Percentiles rank a stretch among this genome's conserved stretches.
These are phyloP conservation scores for Hygrocybe coccinea DNA, from an alignment of 768 basidiomycete species.

Conservation along the genomic window DNA sequence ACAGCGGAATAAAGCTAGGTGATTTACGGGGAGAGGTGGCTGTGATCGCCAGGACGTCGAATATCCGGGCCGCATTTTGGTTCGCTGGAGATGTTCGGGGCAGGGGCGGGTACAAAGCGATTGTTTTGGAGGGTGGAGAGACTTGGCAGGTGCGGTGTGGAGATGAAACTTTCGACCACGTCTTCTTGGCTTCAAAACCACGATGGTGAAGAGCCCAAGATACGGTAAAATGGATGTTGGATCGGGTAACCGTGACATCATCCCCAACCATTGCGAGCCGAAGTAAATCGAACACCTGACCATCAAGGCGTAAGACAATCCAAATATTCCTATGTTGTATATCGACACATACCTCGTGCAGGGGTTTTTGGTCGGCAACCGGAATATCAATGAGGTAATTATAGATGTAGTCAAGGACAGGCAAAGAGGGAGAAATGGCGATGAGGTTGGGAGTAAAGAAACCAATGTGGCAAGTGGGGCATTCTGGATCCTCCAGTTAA, in stretches of 20 bases:
- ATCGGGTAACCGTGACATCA: conserved; percentile 5
- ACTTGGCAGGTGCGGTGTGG: conserved; percentile 6
- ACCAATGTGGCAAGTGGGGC: conserved; percentile 7
- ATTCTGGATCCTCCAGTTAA: conserved; percentile 9
- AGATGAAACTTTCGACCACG: neutral
- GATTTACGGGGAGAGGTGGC: neutral
- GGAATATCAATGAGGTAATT: conserved; percentile 7
- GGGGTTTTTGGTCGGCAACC: neutral
- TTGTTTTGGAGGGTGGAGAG: conserved; percentile 10
- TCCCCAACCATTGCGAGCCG: conserved; percentile 1
- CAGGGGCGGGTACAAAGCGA: conserved; percentile 5
- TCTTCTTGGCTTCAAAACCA: conserved; percentile 8
- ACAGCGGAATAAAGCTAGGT: neutral
- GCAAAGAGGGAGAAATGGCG: conserved; percentile 11
- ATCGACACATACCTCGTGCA: conserved; percentile 11
- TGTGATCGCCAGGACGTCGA: conserved; percentile 5
- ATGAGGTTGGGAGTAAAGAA: conserved; percentile 11
- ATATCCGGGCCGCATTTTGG: conserved; percentile 11
- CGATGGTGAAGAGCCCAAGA: conserved; percentile 10
- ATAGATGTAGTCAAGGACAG: conserved; percentile 8
- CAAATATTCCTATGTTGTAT: neutral
- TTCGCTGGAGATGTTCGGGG: conserved; percentile 2
- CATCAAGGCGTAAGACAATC: neutral
- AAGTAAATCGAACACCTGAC: conserved; percentile 10
- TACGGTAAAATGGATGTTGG: conserved; percentile 9